A percentile compares a stretch with the other conserved stretches of the same genome.
Evolutionary conservation across 169 alveolate genomes (phyloP).

Genomic region (Plasmodium cynomolgi): DNA sequence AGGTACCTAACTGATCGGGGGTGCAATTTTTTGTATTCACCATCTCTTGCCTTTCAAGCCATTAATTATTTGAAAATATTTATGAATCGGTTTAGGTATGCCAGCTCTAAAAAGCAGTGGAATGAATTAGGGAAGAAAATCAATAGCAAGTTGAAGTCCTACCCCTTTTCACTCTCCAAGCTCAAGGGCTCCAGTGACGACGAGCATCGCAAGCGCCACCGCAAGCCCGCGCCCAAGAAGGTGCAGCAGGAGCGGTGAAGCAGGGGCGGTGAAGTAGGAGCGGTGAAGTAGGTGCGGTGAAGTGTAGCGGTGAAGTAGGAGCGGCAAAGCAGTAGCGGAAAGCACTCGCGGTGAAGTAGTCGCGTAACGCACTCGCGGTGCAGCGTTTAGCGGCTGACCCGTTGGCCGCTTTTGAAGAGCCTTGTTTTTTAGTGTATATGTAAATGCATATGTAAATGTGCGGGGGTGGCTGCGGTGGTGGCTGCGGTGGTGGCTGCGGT

Average conservation of each 20-base stretch:
- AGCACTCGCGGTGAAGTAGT: too few relatives aligned
- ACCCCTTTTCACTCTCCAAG: constrained; percentile 44
- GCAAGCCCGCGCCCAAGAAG: background rate
- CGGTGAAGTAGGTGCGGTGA: too few relatives aligned
- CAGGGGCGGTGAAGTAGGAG: too few relatives aligned
- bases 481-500: too few relatives aligned
- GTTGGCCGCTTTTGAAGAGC: background rate
- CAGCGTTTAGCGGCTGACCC: background rate
- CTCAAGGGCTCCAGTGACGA: constrained; percentile 67
- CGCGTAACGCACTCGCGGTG: too few relatives aligned
- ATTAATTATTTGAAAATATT: constrained; percentile 49
- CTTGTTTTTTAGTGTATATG: background rate
- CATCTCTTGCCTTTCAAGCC: constrained; percentile 60
- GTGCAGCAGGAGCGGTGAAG: background rate
- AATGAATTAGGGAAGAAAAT: constrained; percentile 62
- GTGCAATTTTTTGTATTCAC: background rate
- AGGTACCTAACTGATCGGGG: constrained; percentile 19
- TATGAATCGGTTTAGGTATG: constrained; percentile 53
- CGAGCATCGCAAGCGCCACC: constrained; percentile 16
- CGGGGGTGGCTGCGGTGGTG: background rate
- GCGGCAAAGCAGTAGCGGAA: too few relatives aligned
- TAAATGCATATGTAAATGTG: background rate
- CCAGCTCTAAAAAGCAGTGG: constrained; percentile 62
- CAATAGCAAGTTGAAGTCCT: constrained; percentile 40
- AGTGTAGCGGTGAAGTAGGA: background rate